These are phyloP conservation scores for Macrophomina pseudophaseolina DNA, from an alignment of 2,329 filamentous ascomycete genomes.

Conservation along the genomic window DNA sequence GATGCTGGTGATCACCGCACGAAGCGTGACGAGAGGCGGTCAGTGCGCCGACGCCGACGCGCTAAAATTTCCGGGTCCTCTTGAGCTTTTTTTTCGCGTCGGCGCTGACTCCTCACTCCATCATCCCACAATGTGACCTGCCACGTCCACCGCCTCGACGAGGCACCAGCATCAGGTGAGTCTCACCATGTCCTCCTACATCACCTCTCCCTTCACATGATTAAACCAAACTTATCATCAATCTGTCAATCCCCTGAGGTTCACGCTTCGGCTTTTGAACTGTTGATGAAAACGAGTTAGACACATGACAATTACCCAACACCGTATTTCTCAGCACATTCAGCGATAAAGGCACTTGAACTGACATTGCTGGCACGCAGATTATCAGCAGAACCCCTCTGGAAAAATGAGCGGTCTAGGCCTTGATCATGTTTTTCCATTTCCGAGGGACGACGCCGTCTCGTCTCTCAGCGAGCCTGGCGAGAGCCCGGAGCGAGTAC, in stretches of 20 bases:
- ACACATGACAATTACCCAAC: conserved; percentile 23
- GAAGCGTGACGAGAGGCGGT: conserved; percentile 4
- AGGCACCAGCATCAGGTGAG: conserved; percentile 21
- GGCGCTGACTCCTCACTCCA: conserved; percentile 17
- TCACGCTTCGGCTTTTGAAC: conserved; percentile 11
- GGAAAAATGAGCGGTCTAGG: conserved; percentile 23
- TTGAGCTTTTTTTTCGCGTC: conserved; percentile 26
- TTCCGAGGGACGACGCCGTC: conserved; percentile 2
- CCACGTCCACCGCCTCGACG: conserved; percentile 21
- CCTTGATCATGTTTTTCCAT: conserved; percentile 19
- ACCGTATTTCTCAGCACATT: background rate
- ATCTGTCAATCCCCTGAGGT: conserved; percentile 29
- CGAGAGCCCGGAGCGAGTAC: background rate
- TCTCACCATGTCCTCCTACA: background rate
- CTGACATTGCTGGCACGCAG: background rate
- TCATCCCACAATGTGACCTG: conserved; percentile 24
- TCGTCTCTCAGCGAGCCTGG: background rate
- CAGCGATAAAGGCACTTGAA: background rate
- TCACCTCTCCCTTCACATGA: conserved; percentile 11
- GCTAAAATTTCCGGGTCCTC: conserved; percentile 15
- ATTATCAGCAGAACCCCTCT: background rate
- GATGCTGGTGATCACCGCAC: background rate
- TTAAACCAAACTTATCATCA: conserved; percentile 26
- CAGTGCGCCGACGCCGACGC: background rate
- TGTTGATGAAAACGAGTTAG: conserved; percentile 25